Evolutionary conservation across 2,329 filamentous ascomycete species (phyloP).

Genomic region (Claviceps fusiformis): DNA sequence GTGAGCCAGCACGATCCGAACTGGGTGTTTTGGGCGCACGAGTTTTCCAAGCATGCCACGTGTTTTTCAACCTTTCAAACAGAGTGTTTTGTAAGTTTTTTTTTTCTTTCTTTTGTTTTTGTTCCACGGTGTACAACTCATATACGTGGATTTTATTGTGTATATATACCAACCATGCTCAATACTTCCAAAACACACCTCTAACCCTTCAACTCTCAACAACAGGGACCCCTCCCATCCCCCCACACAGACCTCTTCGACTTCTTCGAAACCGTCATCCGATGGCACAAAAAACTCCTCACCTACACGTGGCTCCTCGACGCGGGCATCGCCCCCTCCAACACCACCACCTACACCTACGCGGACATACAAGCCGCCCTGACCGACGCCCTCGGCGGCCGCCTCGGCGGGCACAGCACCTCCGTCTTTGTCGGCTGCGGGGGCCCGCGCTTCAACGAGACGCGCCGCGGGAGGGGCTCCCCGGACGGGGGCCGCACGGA

Average conservation of each 20-base stretch:
- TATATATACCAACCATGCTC: background rate
- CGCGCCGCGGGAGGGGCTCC: slow-evolving; percentile 38
- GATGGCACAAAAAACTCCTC: slow-evolving; percentile 43
- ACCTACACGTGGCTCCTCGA: slow-evolving; percentile 47
- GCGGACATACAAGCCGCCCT: slow-evolving; percentile 37
- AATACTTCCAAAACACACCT: background rate
- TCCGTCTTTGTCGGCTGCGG: slow-evolving; percentile 48
- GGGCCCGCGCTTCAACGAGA: slow-evolving; percentile 47
- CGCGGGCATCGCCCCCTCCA: slow-evolving; percentile 41
- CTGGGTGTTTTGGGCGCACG: slow-evolving; percentile 50
- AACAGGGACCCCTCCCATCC: slow-evolving; percentile 34
- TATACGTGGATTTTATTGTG: no score
- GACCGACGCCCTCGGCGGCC: slow-evolving; percentile 29
- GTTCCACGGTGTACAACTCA: no score
- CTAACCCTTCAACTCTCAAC: background rate
- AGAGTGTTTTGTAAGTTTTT: slow-evolving; percentile 43
- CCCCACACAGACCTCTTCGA: slow-evolving; percentile 47
- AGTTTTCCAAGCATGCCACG: slow-evolving; percentile 55
- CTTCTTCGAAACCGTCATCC: slow-evolving; percentile 47
- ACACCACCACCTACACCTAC: slow-evolving; percentile 42
- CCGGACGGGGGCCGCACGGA: slow-evolving; percentile 42
- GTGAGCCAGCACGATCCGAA: slow-evolving; percentile 42
- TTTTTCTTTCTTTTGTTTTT: no score
- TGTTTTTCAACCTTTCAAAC: slow-evolving; percentile 54
- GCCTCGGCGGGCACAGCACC: no score